Base-by-base conservation (phyloP, 345 rosid genomes). In the Eutrema heterophyllum region DNA sequence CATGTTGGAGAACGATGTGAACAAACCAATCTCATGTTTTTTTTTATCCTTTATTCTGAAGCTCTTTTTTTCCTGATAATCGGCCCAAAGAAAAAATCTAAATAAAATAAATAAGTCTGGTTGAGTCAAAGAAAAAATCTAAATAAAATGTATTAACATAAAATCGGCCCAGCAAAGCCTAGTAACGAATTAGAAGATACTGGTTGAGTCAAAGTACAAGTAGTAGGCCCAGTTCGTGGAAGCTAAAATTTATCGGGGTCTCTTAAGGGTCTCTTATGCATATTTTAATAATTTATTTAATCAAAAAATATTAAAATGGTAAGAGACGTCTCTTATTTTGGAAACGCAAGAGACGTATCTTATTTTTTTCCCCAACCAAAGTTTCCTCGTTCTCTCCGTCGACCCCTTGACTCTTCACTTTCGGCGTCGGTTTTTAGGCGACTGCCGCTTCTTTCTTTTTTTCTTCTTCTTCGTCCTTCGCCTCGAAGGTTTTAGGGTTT, bases 371-470 rank as follows among this genome's bases (percentile, higher is more conserved):
- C n/a, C n/a, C n/a, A n/a, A n/a, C n/a, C n/a, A n/a, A n/a, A n/a
- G n/a, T n/a, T n/a, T n/a, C n/a, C n/a, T n/a, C n/a, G n/a, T n/a
- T n/a, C n/a, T n/a, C n/a, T n/a, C n/a, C n/a, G n/a, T n/a, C n/a
- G n/a, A n/a, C n/a, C n/a, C n/a, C n/a, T n/a, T n/a, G n/a, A n/a
- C n/a, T n/a, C n/a, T n/a, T n/a, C n/a, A n/a, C n/a, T n/a, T n/a
- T n/a, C n/a, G n/a, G n/a, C n/a, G n/a, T n/a, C 79, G 74, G 49
- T 75, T 54, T 63, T 63, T 35, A 50, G 65, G 79, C 75, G 48
- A 15, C 79, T 35, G 61, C 65, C 5, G 50, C 72, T 16, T 26
- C 56, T 32, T 16, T 56, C 9, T 29, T 50, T 43, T 11, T 3
- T 54, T 41, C 66, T 46, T 51, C 80, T 32, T 59, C 77, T 29